Base-by-base conservation (phyloP, 2,329 filamentous ascomycete species). In the Arthrocladium fulminans region DNA sequence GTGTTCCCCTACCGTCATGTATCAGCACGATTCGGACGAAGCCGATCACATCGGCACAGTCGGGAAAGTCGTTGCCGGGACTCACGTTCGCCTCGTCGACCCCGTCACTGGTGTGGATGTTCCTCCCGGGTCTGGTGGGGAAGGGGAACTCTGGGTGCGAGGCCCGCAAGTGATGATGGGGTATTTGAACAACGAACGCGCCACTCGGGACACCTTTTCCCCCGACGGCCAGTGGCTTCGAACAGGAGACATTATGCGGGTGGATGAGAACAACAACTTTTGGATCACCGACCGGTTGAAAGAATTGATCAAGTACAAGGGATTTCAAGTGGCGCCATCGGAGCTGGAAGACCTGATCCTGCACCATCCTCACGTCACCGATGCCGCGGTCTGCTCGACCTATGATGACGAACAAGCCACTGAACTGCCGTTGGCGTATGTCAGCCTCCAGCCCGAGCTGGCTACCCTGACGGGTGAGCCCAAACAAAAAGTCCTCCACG, bases 221-320 rank as follows among this genome's bases (percentile, higher is more conserved):
- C 38, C 55, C 0, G 73, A 78, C 38, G 73, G 76, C 0, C n/a
- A n/a, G n/a, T 82, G 77, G 75, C 61, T 81, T 48, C 75, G 70
- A 60, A 82, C 78, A 1, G 79, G 79, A 0, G 79, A 81, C 54
- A 73, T 78, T 48, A 73, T 77, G 0, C 75, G 79, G 57, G 47
- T 57, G 22, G 56, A 58, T 34, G 32, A 51, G 5, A 41, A 50
- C 3, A 49, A 51, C 20, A 41, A 42, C 30, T 53, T 57, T 27
- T 51, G 48, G 67, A 86, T 92, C 59, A 88, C 86, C 0, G 87
- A 94, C 61, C 80, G 87, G 3, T 68, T 84, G 10, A 86, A 84
- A 66, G 68, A 63, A 44, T 59, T 65, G 29, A 67, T 67, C 59
- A 75, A 81, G 63, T 79, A 72, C 60, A 81, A 84, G 62, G 55